phyloP scores from a whole-genome alignment of 495 filamentous ascomycete species.

The Tuber indicum region DNA sequence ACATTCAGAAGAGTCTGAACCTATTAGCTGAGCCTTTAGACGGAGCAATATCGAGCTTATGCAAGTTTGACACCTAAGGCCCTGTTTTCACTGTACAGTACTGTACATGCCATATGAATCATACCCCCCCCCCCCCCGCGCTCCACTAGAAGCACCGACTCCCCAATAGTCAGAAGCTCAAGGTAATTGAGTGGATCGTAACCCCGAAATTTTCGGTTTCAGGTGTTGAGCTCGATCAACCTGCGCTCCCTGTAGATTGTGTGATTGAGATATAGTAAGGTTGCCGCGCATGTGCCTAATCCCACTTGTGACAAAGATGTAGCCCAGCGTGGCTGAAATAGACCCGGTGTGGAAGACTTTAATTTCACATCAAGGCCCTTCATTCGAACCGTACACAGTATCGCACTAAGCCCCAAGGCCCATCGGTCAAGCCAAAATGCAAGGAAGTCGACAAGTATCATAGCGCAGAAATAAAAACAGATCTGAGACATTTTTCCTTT shows the following conservation, averaged over 20 bases:
- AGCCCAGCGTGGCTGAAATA: background rate
- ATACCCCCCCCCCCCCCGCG: background rate
- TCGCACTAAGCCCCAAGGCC: background rate
- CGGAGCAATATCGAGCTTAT: background rate
- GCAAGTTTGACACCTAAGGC: background rate
- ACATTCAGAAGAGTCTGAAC: too few species aligned
- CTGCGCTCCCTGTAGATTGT: background rate
- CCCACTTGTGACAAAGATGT: background rate
- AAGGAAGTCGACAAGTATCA: background rate
- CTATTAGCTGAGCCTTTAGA: background rate
- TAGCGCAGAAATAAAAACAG: background rate
- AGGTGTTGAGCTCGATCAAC: background rate
- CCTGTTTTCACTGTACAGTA: background rate
- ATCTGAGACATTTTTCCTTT: background rate
- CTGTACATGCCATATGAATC: background rate
- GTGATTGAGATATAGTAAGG: background rate
- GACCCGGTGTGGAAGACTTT: background rate
- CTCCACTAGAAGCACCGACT: background rate
- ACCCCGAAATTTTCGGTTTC: constrained; percentile 2
- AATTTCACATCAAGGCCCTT: background rate
- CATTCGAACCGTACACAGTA: background rate
- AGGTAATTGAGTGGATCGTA: background rate
- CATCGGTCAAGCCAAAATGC: background rate
- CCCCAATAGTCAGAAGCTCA: background rate
- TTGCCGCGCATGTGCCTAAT: background rate